Evolutionary conservation across 331 rosid species (phyloP).

Genomic region (Dryas integrifolia): DNA sequence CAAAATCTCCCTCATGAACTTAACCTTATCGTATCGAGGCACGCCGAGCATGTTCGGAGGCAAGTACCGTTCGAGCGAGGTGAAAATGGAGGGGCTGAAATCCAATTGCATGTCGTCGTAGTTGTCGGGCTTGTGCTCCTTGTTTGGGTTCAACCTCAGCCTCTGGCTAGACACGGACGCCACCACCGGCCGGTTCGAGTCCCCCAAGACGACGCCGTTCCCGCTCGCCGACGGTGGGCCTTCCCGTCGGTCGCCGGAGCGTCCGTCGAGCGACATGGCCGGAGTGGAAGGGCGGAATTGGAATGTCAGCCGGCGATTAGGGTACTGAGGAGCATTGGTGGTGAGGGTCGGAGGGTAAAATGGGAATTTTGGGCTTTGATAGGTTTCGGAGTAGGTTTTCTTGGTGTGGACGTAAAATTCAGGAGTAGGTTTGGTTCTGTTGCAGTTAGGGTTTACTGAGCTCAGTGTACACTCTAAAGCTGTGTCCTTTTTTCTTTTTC

Average conservation of each 20-base stretch:
- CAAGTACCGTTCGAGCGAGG: conserved; percentile 63
- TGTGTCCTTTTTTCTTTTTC: background rate
- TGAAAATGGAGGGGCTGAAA: conserved; percentile 63
- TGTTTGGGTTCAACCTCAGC: conserved; percentile 52
- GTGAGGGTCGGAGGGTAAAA: background rate
- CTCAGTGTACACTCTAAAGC: background rate
- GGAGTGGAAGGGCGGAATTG: background rate
- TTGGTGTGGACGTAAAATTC: conserved; percentile 19
- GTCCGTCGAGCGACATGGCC: conserved; percentile 40
- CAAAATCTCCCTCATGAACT: conserved; percentile 66
- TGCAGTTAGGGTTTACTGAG: conserved; percentile 20
- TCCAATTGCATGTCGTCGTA: conserved; percentile 73
- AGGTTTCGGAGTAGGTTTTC: background rate
- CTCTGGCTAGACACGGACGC: conserved; percentile 28
- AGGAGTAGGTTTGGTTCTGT: background rate
- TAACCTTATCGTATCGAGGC: conserved; percentile 55
- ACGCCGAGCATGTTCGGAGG: conserved; percentile 52
- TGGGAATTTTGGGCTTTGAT: conserved; percentile 25
- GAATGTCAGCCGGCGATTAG: background rate
- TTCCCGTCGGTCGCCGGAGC: conserved; percentile 30
- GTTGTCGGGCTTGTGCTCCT: conserved; percentile 65
- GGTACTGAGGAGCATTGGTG: background rate
- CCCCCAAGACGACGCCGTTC: conserved; percentile 30
- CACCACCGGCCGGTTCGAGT: conserved; percentile 10
- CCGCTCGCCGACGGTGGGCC: conserved; percentile 15